phyloP scores from a whole-genome alignment of 2,329 filamentous ascomycete genomes.

The Ramularia collo-cygni region DNA sequence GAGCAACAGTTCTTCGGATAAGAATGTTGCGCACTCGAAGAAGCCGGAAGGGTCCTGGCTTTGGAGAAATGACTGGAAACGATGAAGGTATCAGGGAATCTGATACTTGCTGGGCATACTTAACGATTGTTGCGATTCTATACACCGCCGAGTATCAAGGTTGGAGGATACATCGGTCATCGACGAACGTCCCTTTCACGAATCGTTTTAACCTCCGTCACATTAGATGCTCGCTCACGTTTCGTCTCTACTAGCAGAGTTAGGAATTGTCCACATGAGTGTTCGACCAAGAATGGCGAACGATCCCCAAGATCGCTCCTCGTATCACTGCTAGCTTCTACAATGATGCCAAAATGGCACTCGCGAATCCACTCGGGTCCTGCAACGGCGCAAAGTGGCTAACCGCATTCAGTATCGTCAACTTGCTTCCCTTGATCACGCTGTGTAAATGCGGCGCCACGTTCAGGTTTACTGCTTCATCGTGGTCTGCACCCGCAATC shows the following conservation, averaged over 20 bases:
- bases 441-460: slow-evolving; percentile 32
- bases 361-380: slow-evolving; percentile 27
- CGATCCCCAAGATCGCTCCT: too few species aligned
- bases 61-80: slow-evolving; percentile 26
- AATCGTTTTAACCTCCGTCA: too few species aligned
- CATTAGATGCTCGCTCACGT: too few species aligned
- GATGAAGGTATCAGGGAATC: slow-evolving; percentile 1
- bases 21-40: slow-evolving; percentile 4
- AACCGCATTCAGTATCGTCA: slow-evolving; percentile 33
- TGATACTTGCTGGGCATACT: not conserved
- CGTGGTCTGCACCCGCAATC: slow-evolving; percentile 27
- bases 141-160: too few species aligned
- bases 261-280: too few species aligned
- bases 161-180: too few species aligned
- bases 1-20: slow-evolving; percentile 14
- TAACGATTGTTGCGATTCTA: too few species aligned
- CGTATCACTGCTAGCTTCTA: too few species aligned
- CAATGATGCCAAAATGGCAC: slow-evolving; percentile 7
- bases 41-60: slow-evolving; percentile 16
- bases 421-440: slow-evolving; percentile 34
- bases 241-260: too few species aligned
- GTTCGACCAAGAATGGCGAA: too few species aligned
- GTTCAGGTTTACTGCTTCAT: slow-evolving; percentile 37
- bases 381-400: slow-evolving; percentile 42
- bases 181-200: too few species aligned